Conservation (phyloP, 129 eudicot genomes). For the Chrysanthemum lavandulifolium region DNA sequence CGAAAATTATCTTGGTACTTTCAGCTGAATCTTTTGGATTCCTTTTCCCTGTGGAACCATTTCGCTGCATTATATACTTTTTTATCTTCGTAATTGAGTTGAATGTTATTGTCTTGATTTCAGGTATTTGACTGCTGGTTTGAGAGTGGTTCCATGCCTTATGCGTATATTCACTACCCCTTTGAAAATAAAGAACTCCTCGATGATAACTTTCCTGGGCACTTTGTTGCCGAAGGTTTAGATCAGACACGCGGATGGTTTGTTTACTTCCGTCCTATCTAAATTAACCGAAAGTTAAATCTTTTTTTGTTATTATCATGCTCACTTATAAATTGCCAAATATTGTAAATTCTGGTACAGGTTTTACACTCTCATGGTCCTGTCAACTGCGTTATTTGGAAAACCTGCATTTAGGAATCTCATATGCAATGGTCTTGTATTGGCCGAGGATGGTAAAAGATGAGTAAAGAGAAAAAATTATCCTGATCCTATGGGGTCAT, state of each 20-base stretch:
- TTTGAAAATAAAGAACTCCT: constrained; percentile 75
- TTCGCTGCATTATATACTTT: too few species aligned
- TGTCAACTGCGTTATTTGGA: too few species aligned
- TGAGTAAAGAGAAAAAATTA: too few species aligned
- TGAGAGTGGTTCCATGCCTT: constrained; percentile 98
- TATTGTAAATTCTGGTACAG: too few species aligned
- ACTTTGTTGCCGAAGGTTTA: constrained; percentile 94
- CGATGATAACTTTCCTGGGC: constrained; percentile 79
- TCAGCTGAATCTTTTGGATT: too few species aligned
- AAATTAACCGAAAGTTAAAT: background rate
- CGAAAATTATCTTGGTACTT: too few species aligned
- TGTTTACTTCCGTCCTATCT: constrained; percentile 21
- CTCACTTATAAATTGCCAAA: background rate
- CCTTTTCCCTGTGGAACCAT: too few species aligned
- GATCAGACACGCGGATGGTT: constrained; percentile 98
- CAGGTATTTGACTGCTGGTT: constrained; percentile 99
- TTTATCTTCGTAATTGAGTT: background rate
- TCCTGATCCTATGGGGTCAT: too few species aligned
- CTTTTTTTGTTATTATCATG: background rate
- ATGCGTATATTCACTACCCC: constrained; percentile 89
- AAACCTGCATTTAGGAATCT: too few species aligned
- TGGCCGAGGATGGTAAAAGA: too few species aligned
- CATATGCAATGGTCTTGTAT: too few species aligned
- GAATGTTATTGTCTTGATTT: constrained; percentile 1
- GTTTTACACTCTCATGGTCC: too few species aligned